Base-by-base conservation (phyloP, 2,329 filamentous ascomycete genomes). In the Pseudogymnoascus sp. region DNA sequence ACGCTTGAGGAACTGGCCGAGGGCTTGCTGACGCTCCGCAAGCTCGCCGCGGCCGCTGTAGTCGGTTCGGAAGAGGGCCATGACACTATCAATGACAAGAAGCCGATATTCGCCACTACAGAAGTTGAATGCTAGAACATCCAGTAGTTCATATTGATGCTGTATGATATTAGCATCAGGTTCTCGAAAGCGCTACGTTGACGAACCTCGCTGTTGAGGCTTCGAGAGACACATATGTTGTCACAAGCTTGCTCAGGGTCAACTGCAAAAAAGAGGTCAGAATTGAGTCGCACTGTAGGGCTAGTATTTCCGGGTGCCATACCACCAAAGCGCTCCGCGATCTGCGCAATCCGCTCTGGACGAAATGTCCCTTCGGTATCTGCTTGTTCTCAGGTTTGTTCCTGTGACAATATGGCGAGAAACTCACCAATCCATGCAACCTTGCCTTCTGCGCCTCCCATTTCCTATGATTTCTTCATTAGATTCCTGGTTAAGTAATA, bases 81-180 rank as follows among this genome's bases (percentile, higher is more conserved):
- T 86, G 67, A 88, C 84, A 66, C 83, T 86, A 72, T 88, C 85
- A 66, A 88, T 81, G 64, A 88, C 78, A 57, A 88, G 75, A 58
- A 88, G 77, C 26, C 84, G 80, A 66, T 84, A 88, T 65, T 85
- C 80, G 39, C 84, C 83, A 7, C 76, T 77, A 10, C 80, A 78
- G 67, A 88, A 86, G 62, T 80, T 80, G 62, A 79, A 78, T 38
- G 81, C 77, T 9, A 88, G 76, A 13, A 77, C 78, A 69, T 85
- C 83, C 30, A 88, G 74, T 15, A 85, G 71, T 63, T 88, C 84
- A 64, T 83, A 75, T 70, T 71, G 69, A 65, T 84, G 78, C 70
- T 64, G 33, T 26, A 65, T 10, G 62, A 58, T 15, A 28, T 37
- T 30, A 30, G 41, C 18, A 41, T 19, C 13, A 18, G 28, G 26